Evolutionary conservation across 2,329 filamentous ascomycete genomes (phyloP), one percentile per base, ranked within the genome.

Genomic region (Diaporthe destruens): DNA sequence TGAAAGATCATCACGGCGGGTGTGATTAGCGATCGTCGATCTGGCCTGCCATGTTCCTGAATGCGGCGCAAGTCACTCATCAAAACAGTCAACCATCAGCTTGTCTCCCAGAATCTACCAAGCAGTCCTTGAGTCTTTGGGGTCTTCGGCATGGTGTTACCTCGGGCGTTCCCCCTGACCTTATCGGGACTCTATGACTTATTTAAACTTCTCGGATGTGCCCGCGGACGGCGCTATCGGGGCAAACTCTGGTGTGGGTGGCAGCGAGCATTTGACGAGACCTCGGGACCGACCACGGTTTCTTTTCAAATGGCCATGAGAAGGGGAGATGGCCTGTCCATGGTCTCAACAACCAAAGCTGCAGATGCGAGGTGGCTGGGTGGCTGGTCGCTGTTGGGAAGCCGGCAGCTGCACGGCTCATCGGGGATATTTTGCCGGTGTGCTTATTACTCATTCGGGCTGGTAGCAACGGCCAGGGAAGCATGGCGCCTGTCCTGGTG

Each of bases 201-300:
- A 36, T 65, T 65, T 65, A 65, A 53, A n/a, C 29, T 65, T 65
- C 49, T 49, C 61, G 61, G 61, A 65, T 51, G 29, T 51, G 44
- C 61, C 61, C 61, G 61, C 61, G 61, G 61, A 47, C 4, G 25
- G 61, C 14, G 32, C 61, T 51, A 65, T 51, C 61, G 61, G 61
- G 23, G 44, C 44, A 23, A 20, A 36, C 6, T 51, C 44, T 65
- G 44, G 42, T 32, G 44, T 34, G 44, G 44, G 44, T 65, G 25
- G 6, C n/a, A 36, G 29, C 49, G 42, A 29, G 8, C 20, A 11
- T 25, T 65, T 16, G 29, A 36, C 59, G 42, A n/a, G 29, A 34
- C 29, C 18, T 23, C 59, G 42, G 14, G 29, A 34, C 29, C 18
- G 25, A 16, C 20, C 20, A 25, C 23, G 6, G 6, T 39, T 23